These are phyloP conservation scores for Salix exigua DNA, from an alignment of 345 rosid genomes.

Conservation along the genomic window DNA sequence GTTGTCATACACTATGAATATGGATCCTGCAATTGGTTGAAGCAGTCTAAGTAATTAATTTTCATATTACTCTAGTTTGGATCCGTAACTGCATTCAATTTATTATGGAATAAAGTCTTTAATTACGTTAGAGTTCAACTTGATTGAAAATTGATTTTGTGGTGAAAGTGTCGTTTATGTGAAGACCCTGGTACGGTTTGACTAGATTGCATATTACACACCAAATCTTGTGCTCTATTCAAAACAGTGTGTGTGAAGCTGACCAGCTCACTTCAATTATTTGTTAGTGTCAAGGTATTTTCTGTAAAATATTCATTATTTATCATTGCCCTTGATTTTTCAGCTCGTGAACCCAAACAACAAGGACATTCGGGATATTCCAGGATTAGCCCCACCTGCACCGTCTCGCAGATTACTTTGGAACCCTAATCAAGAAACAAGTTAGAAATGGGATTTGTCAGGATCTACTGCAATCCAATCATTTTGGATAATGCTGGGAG, in stretches of 20 bases:
- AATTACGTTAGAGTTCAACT: neutral
- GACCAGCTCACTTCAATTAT: neutral
- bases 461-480: neutral
- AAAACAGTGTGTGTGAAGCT: neutral
- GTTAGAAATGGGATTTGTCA: neutral
- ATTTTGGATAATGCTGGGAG: neutral
- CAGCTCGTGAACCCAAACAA: conserved; percentile 89
- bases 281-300: neutral
- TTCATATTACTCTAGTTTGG: neutral
- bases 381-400: conserved; percentile 94
- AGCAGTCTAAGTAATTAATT: neutral
- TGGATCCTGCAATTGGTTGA: neutral
- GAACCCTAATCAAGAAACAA: conserved; percentile 30
- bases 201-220: neutral
- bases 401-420: conserved; percentile 72
- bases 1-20: neutral
- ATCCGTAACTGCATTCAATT: neutral
- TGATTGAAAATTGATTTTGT: neutral
- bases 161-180: neutral
- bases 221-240: neutral
- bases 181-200: neutral
- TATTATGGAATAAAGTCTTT: neutral
- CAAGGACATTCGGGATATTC: conserved; percentile 82
- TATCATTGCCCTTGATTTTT: neutral
- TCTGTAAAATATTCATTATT: neutral